Evolutionary conservation across 2,329 filamentous ascomycete species (phyloP), one percentile per base, ranked within the genome.

Genomic region (Fusarium sp.): DNA sequence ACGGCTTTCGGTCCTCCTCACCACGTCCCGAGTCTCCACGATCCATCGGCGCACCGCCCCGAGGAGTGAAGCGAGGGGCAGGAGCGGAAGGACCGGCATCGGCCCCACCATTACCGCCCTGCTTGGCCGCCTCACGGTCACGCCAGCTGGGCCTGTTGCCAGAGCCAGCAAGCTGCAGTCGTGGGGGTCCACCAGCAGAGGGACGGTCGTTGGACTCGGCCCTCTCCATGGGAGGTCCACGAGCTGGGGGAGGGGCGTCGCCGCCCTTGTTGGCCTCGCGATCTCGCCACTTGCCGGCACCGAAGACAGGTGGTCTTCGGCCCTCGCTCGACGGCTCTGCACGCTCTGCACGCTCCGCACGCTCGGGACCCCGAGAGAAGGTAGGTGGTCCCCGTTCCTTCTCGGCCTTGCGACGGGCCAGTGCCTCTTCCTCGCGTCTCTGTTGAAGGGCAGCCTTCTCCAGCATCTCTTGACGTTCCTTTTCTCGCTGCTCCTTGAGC

Each of bases 341-440:
- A 49, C 74, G 69, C 56, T 73, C 76, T 55, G 75, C 67, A 36
- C 73, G 62, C 11, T 77, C 75, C 54, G 72, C 71, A 49, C 74
- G 69, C 56, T 73, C 76, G 56, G 75, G 73, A 49, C 72, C 71
- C 66, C 84, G 70, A 65, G 57, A 63, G 46, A 58, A 46, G 49
- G 50, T 16, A 64, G 18, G 11, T 13, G 65, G 14, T 27, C 50
- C 78, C 72, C 82, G 82, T 75, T 86, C 87, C 81, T 88, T 92
- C 79, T 88, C 88, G 64, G 86, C 90, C 76, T 85, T 88, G 79
- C 87, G 88, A 74, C 91, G 89, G 71, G 91, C 91, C 81, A 94
- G 89, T 14, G 93, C 94, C 79, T 97, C 94, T 74, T 96, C 93
- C 80, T 97, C 94, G 79, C 92, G 90, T 77, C 93, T 88, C 74